Conservation (phyloP, 78 protist species). For the Monocercomonoides exilis region DNA sequence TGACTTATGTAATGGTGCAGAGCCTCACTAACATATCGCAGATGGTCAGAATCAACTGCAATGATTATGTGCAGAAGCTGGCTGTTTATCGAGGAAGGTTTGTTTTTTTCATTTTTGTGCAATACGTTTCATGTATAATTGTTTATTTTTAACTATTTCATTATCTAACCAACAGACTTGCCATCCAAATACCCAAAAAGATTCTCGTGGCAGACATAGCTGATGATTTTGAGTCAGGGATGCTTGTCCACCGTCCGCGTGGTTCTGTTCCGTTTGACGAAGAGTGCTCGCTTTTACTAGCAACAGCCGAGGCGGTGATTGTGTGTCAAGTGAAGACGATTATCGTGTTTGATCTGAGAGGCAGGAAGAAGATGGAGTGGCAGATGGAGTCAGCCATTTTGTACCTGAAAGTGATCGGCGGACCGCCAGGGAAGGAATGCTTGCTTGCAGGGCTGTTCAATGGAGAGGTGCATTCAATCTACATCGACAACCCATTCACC, state of each 20-base stretch:
- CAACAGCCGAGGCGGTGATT: slow-evolving; percentile 31
- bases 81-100: slow-evolving; percentile 56
- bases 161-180: background rate
- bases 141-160: background rate
- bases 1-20: slow-evolving; percentile 68
- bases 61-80: slow-evolving; percentile 53
- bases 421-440: slow-evolving; percentile 45
- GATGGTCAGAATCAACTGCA: slow-evolving; percentile 33
- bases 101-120: background rate
- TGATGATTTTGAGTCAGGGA: slow-evolving; percentile 4
- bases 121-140: background rate
- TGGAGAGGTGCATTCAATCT: slow-evolving; percentile 53
- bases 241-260: background rate
- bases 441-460: slow-evolving; percentile 49
- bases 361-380: slow-evolving; percentile 55
- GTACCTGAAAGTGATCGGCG: slow-evolving; percentile 66
- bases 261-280: slow-evolving; percentile 17
- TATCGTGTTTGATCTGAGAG: background rate
- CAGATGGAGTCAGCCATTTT: slow-evolving; percentile 47
- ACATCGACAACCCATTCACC: slow-evolving; percentile 63
- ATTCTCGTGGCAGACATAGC: slow-evolving; percentile 40
- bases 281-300: slow-evolving; percentile 56
- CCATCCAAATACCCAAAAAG: slow-evolving; percentile 53
- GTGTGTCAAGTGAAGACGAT: slow-evolving; percentile 33
- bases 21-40: slow-evolving; percentile 22